A percentile compares a stretch with the other conserved stretches of the same genome.
These are phyloP conservation scores for Capsella bursapastoris DNA, from an alignment of 345 rosid genomes.

Conservation along the genomic window DNA sequence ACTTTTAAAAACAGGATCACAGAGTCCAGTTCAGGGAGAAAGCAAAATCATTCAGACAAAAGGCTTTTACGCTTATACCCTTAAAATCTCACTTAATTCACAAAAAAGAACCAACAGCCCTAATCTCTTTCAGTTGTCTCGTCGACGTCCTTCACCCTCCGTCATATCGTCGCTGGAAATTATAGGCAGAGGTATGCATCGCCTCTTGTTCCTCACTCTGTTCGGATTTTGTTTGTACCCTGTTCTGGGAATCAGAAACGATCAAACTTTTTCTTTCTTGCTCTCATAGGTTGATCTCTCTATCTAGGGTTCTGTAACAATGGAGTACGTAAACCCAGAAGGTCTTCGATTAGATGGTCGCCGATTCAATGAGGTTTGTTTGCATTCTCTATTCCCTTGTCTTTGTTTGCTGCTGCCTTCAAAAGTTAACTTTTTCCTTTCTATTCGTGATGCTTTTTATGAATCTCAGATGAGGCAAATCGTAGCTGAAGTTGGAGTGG, in stretches of 20 bases:
- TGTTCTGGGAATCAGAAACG: neutral
- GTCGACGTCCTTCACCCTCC: constrained; percentile 10
- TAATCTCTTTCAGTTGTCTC: neutral
- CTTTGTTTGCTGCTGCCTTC: neutral
- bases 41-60: too few species aligned
- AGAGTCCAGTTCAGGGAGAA: too few species aligned
- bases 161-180: constrained; percentile 16
- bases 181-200: neutral
- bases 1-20: too few species aligned
- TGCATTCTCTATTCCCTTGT: neutral
- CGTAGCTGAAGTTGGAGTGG: constrained; percentile 80
- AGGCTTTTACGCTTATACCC: constrained; percentile 24
- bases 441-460: constrained; percentile 7
- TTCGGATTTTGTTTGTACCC: neutral
- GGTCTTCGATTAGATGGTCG: constrained; percentile 88
- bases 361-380: constrained; percentile 71
- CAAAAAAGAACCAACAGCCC: constrained; percentile 20
- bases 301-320: constrained; percentile 27
- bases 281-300: neutral
- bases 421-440: neutral
- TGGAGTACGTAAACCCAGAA: constrained; percentile 91
- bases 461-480: constrained; percentile 80
- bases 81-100: neutral
- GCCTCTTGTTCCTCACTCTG: too few species aligned
- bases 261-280: constrained; percentile 6